These are phyloP conservation scores for Coccomyxa sp. DNA, from an alignment of 139 green algal genomes.

Conservation along the genomic window DNA sequence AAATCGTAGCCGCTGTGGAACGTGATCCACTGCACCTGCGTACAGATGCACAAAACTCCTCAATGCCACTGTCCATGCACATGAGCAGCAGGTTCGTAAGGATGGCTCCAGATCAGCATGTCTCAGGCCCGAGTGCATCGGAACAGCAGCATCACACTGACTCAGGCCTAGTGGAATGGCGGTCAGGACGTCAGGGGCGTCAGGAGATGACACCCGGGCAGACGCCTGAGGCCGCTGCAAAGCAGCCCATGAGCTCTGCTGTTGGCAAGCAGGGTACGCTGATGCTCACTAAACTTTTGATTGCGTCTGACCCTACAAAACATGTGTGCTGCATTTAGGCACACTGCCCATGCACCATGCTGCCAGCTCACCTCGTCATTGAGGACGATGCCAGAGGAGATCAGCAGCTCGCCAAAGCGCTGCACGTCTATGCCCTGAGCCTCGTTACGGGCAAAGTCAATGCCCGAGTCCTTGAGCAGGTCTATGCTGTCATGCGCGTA, in stretches of 20 bases:
- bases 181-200: neutral
- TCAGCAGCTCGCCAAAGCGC: constrained; percentile 95
- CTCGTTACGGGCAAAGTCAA: constrained; percentile 92
- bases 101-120: too few relatives aligned
- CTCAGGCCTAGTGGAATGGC: neutral
- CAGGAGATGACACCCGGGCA: too few relatives aligned
- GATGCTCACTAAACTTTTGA: too few relatives aligned
- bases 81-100: too few relatives aligned
- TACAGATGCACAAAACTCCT: neutral
- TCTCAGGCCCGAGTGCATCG: too few relatives aligned
- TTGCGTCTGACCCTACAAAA: too few relatives aligned
- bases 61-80: too few relatives aligned
- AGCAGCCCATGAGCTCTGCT: too few relatives aligned
- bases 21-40: constrained; percentile 79
- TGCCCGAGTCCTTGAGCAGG: constrained; percentile 91
- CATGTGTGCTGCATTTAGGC: too few relatives aligned
- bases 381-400: constrained; percentile 92
- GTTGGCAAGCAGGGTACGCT: too few relatives aligned
- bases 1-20: constrained; percentile 98
- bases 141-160: neutral
- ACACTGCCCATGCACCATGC: too few relatives aligned
- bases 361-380: constrained; percentile 89
- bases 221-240: too few relatives aligned
- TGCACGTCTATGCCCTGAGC: constrained; percentile 87
- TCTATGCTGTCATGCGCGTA: constrained; percentile 98